Conservation (phyloP, 2,329 filamentous ascomycete genomes). For the Scedosporium dehoogii region DNA sequence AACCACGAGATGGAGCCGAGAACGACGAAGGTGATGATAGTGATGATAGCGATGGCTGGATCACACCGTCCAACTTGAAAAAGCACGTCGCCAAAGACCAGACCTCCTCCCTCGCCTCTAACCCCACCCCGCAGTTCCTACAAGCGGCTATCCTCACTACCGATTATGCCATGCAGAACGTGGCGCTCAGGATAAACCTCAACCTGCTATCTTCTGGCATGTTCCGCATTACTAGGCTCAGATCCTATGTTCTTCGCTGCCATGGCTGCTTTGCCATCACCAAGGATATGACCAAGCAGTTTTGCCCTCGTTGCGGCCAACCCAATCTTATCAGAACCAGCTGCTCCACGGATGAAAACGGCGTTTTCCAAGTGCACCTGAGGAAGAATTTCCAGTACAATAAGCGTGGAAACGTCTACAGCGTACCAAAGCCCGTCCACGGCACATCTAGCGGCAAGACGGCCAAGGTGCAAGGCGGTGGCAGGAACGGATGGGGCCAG, state of each 20-base stretch:
- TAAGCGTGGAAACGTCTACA: conserved; percentile 83
- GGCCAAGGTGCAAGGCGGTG: conserved; percentile 56
- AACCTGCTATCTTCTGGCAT: conserved; percentile 74
- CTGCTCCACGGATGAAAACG: conserved; percentile 72
- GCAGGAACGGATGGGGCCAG: conserved; percentile 78
- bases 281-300: conserved; percentile 78
- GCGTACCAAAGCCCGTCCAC: conserved; percentile 80
- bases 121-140: conserved; percentile 52
- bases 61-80: conserved; percentile 86
- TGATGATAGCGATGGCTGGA: conserved; percentile 69
- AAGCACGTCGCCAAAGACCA: conserved; percentile 59
- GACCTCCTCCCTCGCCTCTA: conserved; percentile 30
- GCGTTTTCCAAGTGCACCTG: conserved; percentile 75
- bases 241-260: conserved; percentile 84
- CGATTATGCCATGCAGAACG: conserved; percentile 97
- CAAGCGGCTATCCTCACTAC: conserved; percentile 88
- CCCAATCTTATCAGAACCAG: conserved; percentile 74
- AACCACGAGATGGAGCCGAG: conserved; percentile 15
- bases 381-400: conserved; percentile 97
- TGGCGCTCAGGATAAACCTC: conserved; percentile 87
- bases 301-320: conserved; percentile 86
- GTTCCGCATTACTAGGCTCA: conserved; percentile 71
- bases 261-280: conserved; percentile 85
- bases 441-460: conserved; percentile 72
- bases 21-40: conserved; percentile 30